Evolutionary conservation across 1,284 basidiomycete species (phyloP).

Genomic region (Moniliella sp.): DNA sequence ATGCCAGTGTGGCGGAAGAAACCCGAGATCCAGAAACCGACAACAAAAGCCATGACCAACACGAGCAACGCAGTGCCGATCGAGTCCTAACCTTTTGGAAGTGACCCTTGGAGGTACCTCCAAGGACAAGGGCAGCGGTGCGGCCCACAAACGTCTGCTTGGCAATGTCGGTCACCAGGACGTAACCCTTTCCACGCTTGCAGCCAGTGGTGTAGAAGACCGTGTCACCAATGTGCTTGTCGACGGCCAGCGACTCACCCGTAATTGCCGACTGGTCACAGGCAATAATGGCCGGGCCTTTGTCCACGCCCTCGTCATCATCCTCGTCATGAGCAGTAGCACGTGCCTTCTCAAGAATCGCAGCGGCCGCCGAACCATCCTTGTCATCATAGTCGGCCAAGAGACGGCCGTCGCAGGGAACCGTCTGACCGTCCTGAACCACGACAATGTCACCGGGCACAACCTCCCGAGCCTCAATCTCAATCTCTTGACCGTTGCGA

Average conservation of each 20-base stretch:
- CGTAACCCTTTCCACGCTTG: constrained; percentile 41
- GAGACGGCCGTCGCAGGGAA: constrained; percentile 41
- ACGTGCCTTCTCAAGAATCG: constrained; percentile 29
- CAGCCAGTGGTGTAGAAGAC: constrained; percentile 37
- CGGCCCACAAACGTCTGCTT: constrained; percentile 39
- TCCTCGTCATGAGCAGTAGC: constrained; percentile 23
- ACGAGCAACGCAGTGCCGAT: constrained; percentile 41
- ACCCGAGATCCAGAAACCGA: constrained; percentile 37
- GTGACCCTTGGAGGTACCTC: constrained; percentile 36
- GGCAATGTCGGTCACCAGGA: constrained; percentile 38
- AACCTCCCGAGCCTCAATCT: constrained; percentile 41
- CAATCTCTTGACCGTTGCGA: constrained; percentile 38
- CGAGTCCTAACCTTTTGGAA: constrained; percentile 39
- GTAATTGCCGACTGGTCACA: constrained; percentile 42
- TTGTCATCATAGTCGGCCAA: constrained; percentile 37
- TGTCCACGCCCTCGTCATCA: constrained; percentile 35
- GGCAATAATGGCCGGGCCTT: constrained; percentile 39
- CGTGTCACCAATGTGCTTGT: constrained; percentile 41
- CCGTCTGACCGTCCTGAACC: constrained; percentile 39
- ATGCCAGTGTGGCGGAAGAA: constrained; percentile 40
- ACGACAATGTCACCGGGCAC: constrained; percentile 41
- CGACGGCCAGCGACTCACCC: constrained; percentile 42
- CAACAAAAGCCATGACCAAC: constrained; percentile 40
- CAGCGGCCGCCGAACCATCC: constrained; percentile 26
- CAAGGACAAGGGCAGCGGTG: constrained; percentile 38